These are phyloP conservation scores for Claviceps fusiformis DNA, from an alignment of 2,329 filamentous ascomycete genomes.

Conservation along the genomic window DNA sequence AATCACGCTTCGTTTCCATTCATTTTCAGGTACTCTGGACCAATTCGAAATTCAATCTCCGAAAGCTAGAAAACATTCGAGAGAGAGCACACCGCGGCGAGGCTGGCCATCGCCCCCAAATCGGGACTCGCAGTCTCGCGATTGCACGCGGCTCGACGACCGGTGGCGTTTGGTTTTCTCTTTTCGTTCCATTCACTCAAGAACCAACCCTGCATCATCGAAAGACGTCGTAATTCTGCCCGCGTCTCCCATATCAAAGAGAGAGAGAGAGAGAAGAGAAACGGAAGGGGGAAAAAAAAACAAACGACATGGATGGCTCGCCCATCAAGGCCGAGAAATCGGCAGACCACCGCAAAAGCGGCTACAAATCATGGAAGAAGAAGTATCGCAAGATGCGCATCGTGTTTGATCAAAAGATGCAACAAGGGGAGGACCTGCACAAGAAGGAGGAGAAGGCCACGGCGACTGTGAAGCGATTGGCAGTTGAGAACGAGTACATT, in stretches of 20 bases:
- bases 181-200: not conserved
- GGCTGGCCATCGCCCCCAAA: not conserved
- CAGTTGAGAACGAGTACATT: constrained; percentile 82
- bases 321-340: constrained; percentile 30
- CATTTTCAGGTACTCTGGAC: not conserved
- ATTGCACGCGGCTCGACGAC: not conserved
- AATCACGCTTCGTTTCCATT: not conserved
- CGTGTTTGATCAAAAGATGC: constrained; percentile 63
- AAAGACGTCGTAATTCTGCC: not conserved
- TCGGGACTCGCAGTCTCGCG: not conserved
- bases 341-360: constrained; percentile 28
- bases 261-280: not conserved
- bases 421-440: constrained; percentile 70
- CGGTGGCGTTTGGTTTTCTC: not conserved
- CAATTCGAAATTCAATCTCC: not conserved
- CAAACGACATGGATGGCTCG: constrained; percentile 18
- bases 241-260: not conserved
- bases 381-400: constrained; percentile 90
- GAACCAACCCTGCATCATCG: not conserved
- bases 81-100: not conserved
- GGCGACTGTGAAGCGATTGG: constrained; percentile 67
- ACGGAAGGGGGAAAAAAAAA: too few relatives aligned
- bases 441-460: constrained; percentile 69
- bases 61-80: not conserved
- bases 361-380: constrained; percentile 68